A percentile compares a stretch with the other conserved stretches of the same genome.
Evolutionary conservation across 148 eudicot species (phyloP).

Genomic region (Rhododendron griersonianum): DNA sequence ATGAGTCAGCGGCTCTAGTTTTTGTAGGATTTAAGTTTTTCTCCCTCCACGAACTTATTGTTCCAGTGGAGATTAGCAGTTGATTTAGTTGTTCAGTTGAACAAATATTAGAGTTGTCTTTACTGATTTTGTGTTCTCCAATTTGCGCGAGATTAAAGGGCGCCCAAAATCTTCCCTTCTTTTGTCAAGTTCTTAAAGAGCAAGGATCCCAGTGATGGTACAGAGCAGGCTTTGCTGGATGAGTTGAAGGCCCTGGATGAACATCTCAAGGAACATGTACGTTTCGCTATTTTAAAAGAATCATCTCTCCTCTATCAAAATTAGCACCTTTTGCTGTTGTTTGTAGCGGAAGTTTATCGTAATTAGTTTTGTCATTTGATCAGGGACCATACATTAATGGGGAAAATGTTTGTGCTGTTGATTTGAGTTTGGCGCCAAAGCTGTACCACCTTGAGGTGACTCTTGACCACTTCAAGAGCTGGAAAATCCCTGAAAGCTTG

Average conservation of each 20-base stretch:
- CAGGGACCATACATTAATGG: conserved; percentile 58
- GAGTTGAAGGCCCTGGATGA: conserved; percentile 83
- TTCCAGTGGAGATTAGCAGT: not conserved
- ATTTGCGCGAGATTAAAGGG: conserved; percentile 34
- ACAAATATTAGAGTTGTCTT: not conserved
- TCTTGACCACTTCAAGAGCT: conserved; percentile 83
- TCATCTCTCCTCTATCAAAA: not conserved
- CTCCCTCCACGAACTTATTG: not conserved
- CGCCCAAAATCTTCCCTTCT: conserved; percentile 61
- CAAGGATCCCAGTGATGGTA: conserved; percentile 77
- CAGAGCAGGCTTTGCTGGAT: conserved; percentile 71
- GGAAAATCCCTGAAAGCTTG: conserved; percentile 68
- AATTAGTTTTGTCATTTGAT: not conserved
- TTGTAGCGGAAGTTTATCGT: not conserved
- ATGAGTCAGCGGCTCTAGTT: not conserved
- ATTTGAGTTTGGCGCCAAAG: conserved; percentile 87
- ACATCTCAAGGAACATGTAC: conserved; percentile 69
- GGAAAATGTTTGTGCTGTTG: conserved; percentile 65
- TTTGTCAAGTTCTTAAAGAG: conserved; percentile 71
- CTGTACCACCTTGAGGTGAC: conserved; percentile 72
- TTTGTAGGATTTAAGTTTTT: not conserved
- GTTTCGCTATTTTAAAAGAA: not conserved
- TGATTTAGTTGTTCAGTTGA: not conserved
- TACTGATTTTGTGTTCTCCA: not conserved
- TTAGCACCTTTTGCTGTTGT: not conserved